Conservation (phyloP, 2,329 filamentous ascomycete genomes). For the Diaporthe citriasiana region DNA sequence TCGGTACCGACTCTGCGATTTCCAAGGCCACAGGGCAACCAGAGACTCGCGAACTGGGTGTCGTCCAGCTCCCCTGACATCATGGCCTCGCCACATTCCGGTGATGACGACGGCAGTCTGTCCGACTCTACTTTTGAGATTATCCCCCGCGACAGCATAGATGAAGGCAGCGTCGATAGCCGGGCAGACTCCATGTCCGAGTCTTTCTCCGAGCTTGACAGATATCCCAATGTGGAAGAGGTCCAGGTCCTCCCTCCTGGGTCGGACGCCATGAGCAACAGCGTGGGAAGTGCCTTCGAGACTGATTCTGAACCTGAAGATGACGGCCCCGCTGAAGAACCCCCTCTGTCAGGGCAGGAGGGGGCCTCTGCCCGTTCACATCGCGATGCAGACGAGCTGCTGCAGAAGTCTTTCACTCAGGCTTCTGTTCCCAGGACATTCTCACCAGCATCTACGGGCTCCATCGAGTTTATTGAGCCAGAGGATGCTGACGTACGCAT, state of each 20-base stretch:
- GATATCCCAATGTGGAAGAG: slow-evolving; percentile 61
- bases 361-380: slow-evolving; percentile 3
- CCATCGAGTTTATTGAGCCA: slow-evolving; percentile 63
- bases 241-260: slow-evolving; percentile 64
- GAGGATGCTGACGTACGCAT: slow-evolving; percentile 48
- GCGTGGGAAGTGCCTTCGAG: slow-evolving; percentile 46
- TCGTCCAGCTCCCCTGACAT: slow-evolving; percentile 70
- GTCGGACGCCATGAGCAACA: slow-evolving; percentile 54
- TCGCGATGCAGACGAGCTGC: slow-evolving; percentile 60
- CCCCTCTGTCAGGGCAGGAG: background rate
- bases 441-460: slow-evolving; percentile 44
- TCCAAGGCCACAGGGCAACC: slow-evolving; percentile 68
- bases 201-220: slow-evolving; percentile 39
- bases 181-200: slow-evolving; percentile 47
- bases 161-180: slow-evolving; percentile 67
- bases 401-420: slow-evolving; percentile 58
- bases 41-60: slow-evolving; percentile 71
- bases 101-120: slow-evolving; percentile 65
- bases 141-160: slow-evolving; percentile 60
- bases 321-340: slow-evolving; percentile 11
- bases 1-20: slow-evolving; percentile 67
- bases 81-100: slow-evolving; percentile 61
- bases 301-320: slow-evolving; percentile 50
- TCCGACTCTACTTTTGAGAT: slow-evolving; percentile 71
- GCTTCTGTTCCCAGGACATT: slow-evolving; percentile 46